These are phyloP conservation scores for Sporothrix globosa DNA, from an alignment of 2,329 filamentous ascomycete species.

Conservation along the genomic window DNA sequence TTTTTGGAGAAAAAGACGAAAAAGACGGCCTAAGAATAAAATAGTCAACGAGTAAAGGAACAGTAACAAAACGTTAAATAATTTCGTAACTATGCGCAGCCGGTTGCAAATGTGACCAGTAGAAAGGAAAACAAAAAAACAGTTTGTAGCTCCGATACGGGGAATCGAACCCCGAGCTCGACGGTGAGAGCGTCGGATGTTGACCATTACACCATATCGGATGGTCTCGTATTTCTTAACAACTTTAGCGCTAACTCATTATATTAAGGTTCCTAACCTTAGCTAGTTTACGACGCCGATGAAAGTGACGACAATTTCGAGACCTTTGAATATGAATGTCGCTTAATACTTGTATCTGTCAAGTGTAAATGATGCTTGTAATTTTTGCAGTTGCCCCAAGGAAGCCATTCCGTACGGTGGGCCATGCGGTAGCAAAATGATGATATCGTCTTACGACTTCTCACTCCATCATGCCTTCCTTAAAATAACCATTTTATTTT, in stretches of 20 bases:
- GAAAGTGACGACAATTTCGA: no score
- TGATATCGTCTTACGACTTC: no score
- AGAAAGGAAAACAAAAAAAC: constrained; percentile 5
- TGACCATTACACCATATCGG: constrained; percentile 36
- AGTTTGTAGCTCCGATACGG: constrained; percentile 34
- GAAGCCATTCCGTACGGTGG: no score
- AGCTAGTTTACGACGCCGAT: neutral
- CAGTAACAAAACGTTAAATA: neutral
- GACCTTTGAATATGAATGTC: no score
- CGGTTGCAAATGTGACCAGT: neutral
- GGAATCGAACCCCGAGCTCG: constrained; percentile 36
- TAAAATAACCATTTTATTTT: no score
- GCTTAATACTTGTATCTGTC: no score
- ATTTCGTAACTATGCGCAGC: neutral
- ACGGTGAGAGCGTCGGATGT: constrained; percentile 36
- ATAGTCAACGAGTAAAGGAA: neutral
- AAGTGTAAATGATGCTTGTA: no score
- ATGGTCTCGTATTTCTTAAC: constrained; percentile 21
- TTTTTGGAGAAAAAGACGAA: no score
- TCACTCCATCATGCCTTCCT: no score
- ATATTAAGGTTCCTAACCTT: neutral
- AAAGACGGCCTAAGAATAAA: neutral
- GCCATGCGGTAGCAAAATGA: no score
- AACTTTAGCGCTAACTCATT: no score
- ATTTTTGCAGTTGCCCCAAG: no score